Conservation (phyloP, 495 filamentous ascomycete genomes). For the Daldinia bambusicola region DNA sequence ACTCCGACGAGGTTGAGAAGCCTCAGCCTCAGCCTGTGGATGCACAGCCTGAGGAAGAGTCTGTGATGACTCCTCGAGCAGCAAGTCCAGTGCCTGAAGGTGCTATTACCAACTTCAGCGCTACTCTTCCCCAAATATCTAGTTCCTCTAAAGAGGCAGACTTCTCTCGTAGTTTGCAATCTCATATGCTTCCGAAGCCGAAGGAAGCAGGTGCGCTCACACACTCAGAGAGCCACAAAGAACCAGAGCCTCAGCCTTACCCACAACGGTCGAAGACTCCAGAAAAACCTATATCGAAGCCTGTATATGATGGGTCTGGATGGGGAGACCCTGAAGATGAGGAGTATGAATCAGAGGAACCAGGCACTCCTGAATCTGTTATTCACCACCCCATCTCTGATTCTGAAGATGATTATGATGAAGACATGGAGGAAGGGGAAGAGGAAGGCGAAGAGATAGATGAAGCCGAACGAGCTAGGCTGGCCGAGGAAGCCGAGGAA, state of each 20-base stretch:
- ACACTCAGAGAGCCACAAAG: slow-evolving; percentile 54
- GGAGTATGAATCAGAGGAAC: slow-evolving; percentile 67
- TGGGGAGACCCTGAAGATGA: slow-evolving; percentile 62
- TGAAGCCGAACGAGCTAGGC: slow-evolving; percentile 42
- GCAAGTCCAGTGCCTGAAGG: slow-evolving; percentile 49
- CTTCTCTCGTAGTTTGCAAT: slow-evolving; percentile 55
- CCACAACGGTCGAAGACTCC: slow-evolving; percentile 72
- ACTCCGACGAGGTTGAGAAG: slow-evolving; percentile 44
- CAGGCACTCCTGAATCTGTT: slow-evolving; percentile 91
- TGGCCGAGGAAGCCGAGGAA: slow-evolving; percentile 49
- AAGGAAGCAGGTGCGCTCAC: slow-evolving; percentile 46
- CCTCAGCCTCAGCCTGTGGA: slow-evolving; percentile 11
- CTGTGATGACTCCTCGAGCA: slow-evolving; percentile 58
- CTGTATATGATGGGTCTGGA: slow-evolving; percentile 65
- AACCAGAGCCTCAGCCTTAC: slow-evolving; percentile 62
- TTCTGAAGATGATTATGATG: slow-evolving; percentile 49
- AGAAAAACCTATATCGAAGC: slow-evolving; percentile 63
- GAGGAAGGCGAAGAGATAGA: slow-evolving; percentile 54
- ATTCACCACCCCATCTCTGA: slow-evolving; percentile 78
- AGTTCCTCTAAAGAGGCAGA: slow-evolving; percentile 46
- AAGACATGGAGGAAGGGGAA: slow-evolving; percentile 47
- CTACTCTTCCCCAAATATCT: slow-evolving; percentile 41
- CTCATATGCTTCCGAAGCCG: slow-evolving; percentile 55
- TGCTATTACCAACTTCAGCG: slow-evolving; percentile 46
- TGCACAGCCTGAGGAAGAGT: slow-evolving; percentile 33